Base-by-base conservation (phyloP, 495 filamentous ascomycete species). In the Penicillium alfredii region DNA sequence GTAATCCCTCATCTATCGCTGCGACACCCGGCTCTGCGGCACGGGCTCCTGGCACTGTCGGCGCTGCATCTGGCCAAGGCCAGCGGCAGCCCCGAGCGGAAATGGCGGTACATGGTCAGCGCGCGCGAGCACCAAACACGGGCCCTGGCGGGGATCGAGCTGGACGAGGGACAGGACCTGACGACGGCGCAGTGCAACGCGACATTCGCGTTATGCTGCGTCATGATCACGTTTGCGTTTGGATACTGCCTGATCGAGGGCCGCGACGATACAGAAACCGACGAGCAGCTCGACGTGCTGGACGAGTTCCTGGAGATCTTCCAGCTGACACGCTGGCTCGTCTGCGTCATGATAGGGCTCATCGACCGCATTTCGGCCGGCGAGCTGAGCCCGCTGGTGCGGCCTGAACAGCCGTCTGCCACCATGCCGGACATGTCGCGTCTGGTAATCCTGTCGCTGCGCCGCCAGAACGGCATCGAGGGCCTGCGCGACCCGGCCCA, bases 31-130 rank as follows among this genome's bases (percentile, higher is more conserved):
- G 61, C 61, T 27, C 50, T 75, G 10, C 67, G 69, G 55, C 68
- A 72, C 47, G 71, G 66, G 11, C 58, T 75, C 10, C 48, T 75
- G 3, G 71, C 71, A 1, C 50, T 75, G 10, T 66, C 71, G 0
- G 64, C 71, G 10, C 53, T 73, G 2, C 66, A 75, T 35, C 52
- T 76, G 6, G 57, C 61, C 1, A 45, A 40, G 23, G 42, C 36
- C 18, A 49, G 16, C 31, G 29, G 20, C 10, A 30, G 35, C 12
- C 30, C 39, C 15, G 22, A 44, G 17, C 28, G 44, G 17, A 42
- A 46, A 45, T 35, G 38, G 53, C 37, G 51, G 42, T 51, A 58
- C 59, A 23, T 57, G 15, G 28, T 47, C 7, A 49, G 45, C 14
- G 54, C 60, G 19, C 53, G 59, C 10, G 52, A 51, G 6, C 68